Evolutionary conservation across 331 rosid species (phyloP).

Genomic region (Quercus lobata): DNA sequence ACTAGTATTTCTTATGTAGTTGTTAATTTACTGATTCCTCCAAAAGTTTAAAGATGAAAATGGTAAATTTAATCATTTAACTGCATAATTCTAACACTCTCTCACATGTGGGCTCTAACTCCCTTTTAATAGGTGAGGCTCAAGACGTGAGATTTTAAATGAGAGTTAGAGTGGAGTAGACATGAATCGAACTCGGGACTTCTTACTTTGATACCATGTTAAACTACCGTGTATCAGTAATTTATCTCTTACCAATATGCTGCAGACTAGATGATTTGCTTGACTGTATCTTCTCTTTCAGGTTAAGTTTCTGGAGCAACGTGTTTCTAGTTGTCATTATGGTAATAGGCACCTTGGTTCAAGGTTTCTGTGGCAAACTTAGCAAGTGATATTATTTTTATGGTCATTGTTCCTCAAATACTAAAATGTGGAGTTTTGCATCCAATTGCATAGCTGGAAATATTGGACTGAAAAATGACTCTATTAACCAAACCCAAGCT

Average conservation of each 20-base stretch:
- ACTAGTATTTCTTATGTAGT: background rate
- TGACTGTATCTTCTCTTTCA: background rate
- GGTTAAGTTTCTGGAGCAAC: background rate
- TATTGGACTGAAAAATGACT: slow-evolving; percentile 47
- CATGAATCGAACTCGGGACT: no score
- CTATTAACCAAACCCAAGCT: slow-evolving; percentile 44
- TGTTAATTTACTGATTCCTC: background rate
- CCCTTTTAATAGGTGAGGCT: no score
- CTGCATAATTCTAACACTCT: no score
- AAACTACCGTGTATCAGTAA: no score
- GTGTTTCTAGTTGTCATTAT: background rate
- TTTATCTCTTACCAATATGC: background rate
- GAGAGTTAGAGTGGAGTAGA: no score
- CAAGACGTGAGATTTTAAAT: no score
- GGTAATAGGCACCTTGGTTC: background rate
- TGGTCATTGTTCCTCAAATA: slow-evolving; percentile 25
- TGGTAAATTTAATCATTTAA: no score
- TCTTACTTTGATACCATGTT: no score
- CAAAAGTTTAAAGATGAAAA: no score
- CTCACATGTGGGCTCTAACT: no score
- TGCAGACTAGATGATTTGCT: background rate
- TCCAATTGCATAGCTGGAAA: slow-evolving; percentile 77
- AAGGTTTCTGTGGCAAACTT: background rate
- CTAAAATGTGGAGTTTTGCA: slow-evolving; percentile 85
- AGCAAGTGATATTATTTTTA: slow-evolving; percentile 29